Evolutionary conservation across 345 rosid genomes (phyloP), one percentile per base, ranked within the genome.

Genomic region (Alliaria petiolata): DNA sequence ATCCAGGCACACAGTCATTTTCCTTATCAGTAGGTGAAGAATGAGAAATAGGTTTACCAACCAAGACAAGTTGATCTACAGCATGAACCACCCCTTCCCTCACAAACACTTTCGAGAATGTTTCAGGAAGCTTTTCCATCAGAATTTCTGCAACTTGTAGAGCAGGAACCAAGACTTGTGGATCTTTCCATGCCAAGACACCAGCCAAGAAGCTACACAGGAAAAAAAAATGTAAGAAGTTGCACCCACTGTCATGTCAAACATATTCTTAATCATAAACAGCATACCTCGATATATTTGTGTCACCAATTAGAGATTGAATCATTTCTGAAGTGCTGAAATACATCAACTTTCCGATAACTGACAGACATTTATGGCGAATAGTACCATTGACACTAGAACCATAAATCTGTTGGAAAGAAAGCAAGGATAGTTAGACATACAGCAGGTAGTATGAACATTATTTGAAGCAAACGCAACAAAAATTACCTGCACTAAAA

Each of bases 11-110:
- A 65, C 85, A 78, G 51, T 92, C 97, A 77, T 80, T 90, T 59
- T 92, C 96, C 90, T 84, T 90, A 34, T 95, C 96, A 67, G 75
- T 76, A 26, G 88, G 55, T 62, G 89, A 80, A 39, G 78, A 81
- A 75, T 82, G 85, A 44, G 81, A 44, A 66, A 19, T 83, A 62
- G 85, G 71, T 80, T 82, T 86, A 52, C 91, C 95, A 64, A 87
- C 85, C 74, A 87, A 78, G 49, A 92, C 81, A 73, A 95, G 97
- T 70, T 92, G 97, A 75, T 95, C 99, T 17, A 95, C 84, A 62
- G 98, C 99, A 90, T 92, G 97, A 81, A 95, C 96, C 57, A 95
- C 97, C 42, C 99, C 98, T 83, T 92, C 98, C 79, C 99, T 86
- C 33, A 95, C 86, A 81, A 95, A 95, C 80, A 87, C 82, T 85